Conservation (phyloP, 2,329 filamentous ascomycete genomes). For the Hirsutella rhossiliensis region DNA sequence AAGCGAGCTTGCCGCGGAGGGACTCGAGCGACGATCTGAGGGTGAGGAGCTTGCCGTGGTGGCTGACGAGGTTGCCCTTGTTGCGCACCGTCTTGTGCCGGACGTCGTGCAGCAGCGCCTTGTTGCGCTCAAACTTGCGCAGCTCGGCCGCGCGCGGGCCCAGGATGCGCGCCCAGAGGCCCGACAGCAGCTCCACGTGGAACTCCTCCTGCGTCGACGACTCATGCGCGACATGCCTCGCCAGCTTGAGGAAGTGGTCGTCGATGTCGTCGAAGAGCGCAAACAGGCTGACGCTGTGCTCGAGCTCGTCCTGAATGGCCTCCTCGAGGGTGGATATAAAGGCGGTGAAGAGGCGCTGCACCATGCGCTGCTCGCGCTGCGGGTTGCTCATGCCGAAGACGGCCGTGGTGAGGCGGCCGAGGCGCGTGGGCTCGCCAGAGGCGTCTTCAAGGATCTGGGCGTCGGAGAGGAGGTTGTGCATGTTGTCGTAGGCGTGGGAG, state of each 20-base stretch:
- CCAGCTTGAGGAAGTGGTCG: constrained; percentile 78
- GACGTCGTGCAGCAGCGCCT: constrained; percentile 63
- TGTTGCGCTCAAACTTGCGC: constrained; percentile 89
- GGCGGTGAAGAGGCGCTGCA: constrained; percentile 75
- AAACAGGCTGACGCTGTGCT: constrained; percentile 69
- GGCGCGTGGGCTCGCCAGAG: constrained; percentile 46
- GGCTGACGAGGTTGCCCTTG: constrained; percentile 75
- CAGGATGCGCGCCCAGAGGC: constrained; percentile 76
- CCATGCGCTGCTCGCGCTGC: constrained; percentile 66
- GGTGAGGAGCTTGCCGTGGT: constrained; percentile 72
- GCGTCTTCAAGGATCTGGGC: constrained; percentile 46
- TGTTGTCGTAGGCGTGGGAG: constrained; percentile 65
- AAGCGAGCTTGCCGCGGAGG: constrained; percentile 72
- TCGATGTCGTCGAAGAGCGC: constrained; percentile 87
- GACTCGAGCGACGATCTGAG: constrained; percentile 80
- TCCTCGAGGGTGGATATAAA: constrained; percentile 83
- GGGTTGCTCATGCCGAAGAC: constrained; percentile 71
- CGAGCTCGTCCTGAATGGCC: constrained; percentile 73
- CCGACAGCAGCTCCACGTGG: constrained; percentile 70
- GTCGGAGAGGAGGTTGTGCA: constrained; percentile 64
- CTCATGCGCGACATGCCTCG: constrained; percentile 75
- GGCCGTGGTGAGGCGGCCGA: constrained; percentile 57
- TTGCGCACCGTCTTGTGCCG: constrained; percentile 75
- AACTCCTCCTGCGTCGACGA: constrained; percentile 67
- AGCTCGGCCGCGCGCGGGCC: constrained; percentile 63